Evolutionary conservation across 2,329 filamentous ascomycete genomes (phyloP).

Genomic region (Scolecobasidium constrictum): DNA sequence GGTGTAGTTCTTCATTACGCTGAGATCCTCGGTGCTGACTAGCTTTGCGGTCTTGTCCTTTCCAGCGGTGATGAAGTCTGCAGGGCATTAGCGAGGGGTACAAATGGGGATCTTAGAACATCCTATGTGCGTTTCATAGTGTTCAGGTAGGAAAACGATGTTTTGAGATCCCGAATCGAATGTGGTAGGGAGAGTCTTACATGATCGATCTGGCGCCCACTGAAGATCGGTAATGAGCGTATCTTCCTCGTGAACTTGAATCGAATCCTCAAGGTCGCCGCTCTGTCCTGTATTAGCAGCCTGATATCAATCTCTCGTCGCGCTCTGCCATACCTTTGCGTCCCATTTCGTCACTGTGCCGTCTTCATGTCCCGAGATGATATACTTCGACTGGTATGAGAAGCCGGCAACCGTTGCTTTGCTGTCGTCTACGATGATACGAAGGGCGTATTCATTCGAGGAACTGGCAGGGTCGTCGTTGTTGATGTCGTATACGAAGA

Average conservation of each 20-base stretch:
- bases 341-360: slow-evolving; percentile 87
- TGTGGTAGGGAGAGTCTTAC: no score
- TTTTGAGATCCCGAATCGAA: no score
- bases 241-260: slow-evolving; percentile 77
- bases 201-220: slow-evolving; percentile 86
- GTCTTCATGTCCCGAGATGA: slow-evolving; percentile 95
- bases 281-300: slow-evolving; percentile 34
- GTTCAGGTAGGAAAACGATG: no score
- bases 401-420: slow-evolving; percentile 97
- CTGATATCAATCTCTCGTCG: not conserved
- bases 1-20: slow-evolving; percentile 83
- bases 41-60: slow-evolving; percentile 98
- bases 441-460: slow-evolving; percentile 68
- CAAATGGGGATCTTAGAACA: no score
- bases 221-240: slow-evolving; percentile 83
- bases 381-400: slow-evolving; percentile 90
- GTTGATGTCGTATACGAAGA: slow-evolving; percentile 84
- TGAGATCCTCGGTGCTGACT: slow-evolving; percentile 73
- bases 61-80: slow-evolving; percentile 89
- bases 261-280: slow-evolving; percentile 71
- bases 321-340: slow-evolving; percentile 52
- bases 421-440: slow-evolving; percentile 81
- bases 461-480: slow-evolving; percentile 75
- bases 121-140: no score
- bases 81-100: no score